A percentile compares a stretch with the other conserved stretches of the same genome.
These are phyloP conservation scores for Ophiobolus disseminans DNA, from an alignment of 2,329 filamentous ascomycete species.

Conservation along the genomic window DNA sequence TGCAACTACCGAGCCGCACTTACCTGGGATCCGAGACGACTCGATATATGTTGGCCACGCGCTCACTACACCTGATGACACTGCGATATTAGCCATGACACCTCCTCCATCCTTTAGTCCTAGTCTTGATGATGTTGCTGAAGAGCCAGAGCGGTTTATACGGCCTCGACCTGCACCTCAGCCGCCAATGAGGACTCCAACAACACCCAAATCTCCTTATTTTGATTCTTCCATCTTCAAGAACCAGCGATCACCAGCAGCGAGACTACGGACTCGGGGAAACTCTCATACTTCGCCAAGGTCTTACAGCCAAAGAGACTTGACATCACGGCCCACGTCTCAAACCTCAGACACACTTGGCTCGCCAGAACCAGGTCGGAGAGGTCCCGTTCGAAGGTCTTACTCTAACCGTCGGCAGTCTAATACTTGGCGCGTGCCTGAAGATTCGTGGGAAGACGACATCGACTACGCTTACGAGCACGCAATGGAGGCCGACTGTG, in stretches of 20 bases:
- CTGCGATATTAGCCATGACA: slow-evolving; percentile 48
- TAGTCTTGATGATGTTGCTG: slow-evolving; percentile 45
- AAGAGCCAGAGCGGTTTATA: slow-evolving; percentile 46
- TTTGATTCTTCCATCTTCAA: slow-evolving; percentile 39
- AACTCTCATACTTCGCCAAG: slow-evolving; percentile 36
- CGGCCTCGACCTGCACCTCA: slow-evolving; percentile 44
- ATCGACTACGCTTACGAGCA: slow-evolving; percentile 69
- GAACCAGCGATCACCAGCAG: slow-evolving; percentile 29
- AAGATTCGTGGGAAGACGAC: slow-evolving; percentile 66
- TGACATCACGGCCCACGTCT: slow-evolving; percentile 41
- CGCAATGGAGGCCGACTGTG: slow-evolving; percentile 65
- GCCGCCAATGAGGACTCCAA: slow-evolving; percentile 35
- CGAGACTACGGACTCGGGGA: slow-evolving; percentile 24
- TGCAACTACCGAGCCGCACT: slow-evolving; percentile 12
- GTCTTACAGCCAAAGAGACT: slow-evolving; percentile 20
- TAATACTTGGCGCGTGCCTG: slow-evolving; percentile 45
- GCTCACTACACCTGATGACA: slow-evolving; percentile 52
- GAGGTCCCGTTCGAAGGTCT: slow-evolving; percentile 28
- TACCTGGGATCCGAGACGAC: slow-evolving; percentile 41
- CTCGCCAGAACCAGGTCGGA: slow-evolving; percentile 48
- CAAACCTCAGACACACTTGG: slow-evolving; percentile 56
- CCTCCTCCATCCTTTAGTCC: slow-evolving; percentile 53
- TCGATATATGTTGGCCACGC: slow-evolving; percentile 46
- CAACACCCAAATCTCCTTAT: slow-evolving; percentile 35
- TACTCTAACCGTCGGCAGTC: slow-evolving; percentile 37